Evolutionary conservation across 768 basidiomycete genomes (phyloP).

Genomic region (Agrocybe pediades): DNA sequence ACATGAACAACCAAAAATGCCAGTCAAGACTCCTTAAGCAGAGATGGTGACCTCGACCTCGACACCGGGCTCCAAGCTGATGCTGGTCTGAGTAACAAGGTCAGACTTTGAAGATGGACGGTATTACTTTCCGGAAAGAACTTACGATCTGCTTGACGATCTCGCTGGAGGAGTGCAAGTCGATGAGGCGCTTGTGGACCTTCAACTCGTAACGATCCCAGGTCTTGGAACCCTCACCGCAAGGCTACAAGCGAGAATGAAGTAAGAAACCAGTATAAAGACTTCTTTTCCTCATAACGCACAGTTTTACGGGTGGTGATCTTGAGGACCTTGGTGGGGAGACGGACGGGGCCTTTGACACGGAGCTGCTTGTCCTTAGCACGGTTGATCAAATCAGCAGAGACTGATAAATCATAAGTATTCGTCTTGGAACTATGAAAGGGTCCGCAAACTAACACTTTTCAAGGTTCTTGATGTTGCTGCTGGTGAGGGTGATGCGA

Average conservation of each 20-base stretch:
- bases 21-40: conserved; percentile 37
- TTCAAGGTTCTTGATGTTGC: conserved; percentile 97
- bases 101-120: background rate
- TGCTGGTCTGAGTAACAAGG: conserved; percentile 72
- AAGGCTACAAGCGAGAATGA: conserved; percentile 60
- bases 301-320: conserved; percentile 99
- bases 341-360: conserved; percentile 97
- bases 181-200: conserved; percentile 99
- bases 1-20: background rate
- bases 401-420: conserved; percentile 58
- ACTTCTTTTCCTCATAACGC: conserved; percentile 23
- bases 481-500: conserved; percentile 96
- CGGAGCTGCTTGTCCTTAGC: conserved; percentile 99
- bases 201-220: conserved; percentile 99
- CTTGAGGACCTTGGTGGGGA: conserved; percentile 98
- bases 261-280: conserved; percentile 4
- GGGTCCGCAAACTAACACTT: conserved; percentile 68
- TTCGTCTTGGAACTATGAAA: background rate
- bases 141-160: conserved; percentile 99
- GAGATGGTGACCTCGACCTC: conserved; percentile 99
- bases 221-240: conserved; percentile 99
- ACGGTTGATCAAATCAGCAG: conserved; percentile 92
- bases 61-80: conserved; percentile 98
- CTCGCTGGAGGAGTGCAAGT: conserved; percentile 97
- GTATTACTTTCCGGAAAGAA: conserved; percentile 11